Conservation (phyloP, 2,329 filamentous ascomycete genomes). For the Hypocreales sp. region DNA sequence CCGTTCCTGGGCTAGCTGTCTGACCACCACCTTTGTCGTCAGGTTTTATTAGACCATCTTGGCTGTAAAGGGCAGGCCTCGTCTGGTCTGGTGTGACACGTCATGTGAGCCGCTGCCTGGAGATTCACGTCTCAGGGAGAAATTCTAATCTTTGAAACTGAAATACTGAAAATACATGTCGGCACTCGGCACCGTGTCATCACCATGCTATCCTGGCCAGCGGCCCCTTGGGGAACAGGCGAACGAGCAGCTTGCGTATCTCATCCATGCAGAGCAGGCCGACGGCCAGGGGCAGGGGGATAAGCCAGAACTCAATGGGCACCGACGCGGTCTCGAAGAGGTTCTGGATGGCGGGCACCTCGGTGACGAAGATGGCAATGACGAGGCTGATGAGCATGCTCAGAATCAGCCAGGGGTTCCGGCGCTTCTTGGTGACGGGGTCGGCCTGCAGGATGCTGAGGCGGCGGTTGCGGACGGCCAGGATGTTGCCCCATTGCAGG, state of each 20-base stretch:
- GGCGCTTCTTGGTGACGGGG: constrained; percentile 26
- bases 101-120: too few relatives aligned
- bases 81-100: too few relatives aligned
- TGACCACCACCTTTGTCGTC: too few relatives aligned
- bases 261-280: constrained; percentile 36
- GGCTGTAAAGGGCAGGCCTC: too few relatives aligned
- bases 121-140: too few relatives aligned
- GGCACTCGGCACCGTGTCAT: too few relatives aligned
- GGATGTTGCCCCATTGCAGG: constrained; percentile 37
- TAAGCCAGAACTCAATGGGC: constrained; percentile 35
- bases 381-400: constrained; percentile 28
- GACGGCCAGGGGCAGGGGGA: constrained; percentile 32
- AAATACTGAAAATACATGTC: too few relatives aligned
- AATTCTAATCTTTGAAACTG: too few relatives aligned
- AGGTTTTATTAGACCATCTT: too few relatives aligned
- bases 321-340: constrained; percentile 33
- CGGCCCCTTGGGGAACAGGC: constrained; percentile 25
- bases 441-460: constrained; percentile 35
- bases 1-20: too few relatives aligned
- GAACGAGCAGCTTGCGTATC: constrained; percentile 31
- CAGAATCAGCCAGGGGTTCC: constrained; percentile 32
- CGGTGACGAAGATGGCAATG: constrained; percentile 37
- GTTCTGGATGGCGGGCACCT: constrained; percentile 30
- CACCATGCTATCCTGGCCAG: constrained; percentile 35
- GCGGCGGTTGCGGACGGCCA: constrained; percentile 33